These are phyloP conservation scores for Kalmusia sp. DNA, from an alignment of 2,329 filamentous ascomycete species.

Conservation along the genomic window DNA sequence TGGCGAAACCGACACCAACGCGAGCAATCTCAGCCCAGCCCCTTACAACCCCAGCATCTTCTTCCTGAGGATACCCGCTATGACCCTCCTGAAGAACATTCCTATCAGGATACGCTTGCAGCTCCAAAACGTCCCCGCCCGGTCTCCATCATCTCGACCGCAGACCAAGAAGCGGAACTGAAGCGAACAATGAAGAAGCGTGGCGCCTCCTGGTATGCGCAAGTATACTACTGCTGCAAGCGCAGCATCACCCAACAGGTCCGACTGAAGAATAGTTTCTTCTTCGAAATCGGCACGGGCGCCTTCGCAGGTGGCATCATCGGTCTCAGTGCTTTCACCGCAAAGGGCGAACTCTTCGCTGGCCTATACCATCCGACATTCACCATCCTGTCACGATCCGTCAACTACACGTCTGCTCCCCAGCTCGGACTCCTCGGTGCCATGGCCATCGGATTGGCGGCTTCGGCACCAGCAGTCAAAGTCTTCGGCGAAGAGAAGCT, in stretches of 20 bases:
- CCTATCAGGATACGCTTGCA: not conserved
- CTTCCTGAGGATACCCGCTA: conserved; percentile 4
- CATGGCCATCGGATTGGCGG: conserved; percentile 64
- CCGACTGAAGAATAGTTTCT: conserved; percentile 59
- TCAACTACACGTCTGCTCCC: conserved; percentile 59
- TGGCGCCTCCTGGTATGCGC: conserved; percentile 41
- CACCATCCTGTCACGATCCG: conserved; percentile 58
- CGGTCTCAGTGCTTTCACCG: conserved; percentile 59
- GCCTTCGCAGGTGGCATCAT: conserved; percentile 61
- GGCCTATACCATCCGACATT: conserved; percentile 62
- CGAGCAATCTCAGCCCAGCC: conserved; percentile 1
- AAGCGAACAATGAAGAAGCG: conserved; percentile 57
- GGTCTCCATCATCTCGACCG: conserved; percentile 41
- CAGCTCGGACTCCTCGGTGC: conserved; percentile 61
- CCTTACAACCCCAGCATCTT: conserved; percentile 17
- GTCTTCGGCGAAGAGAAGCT: conserved; percentile 65
- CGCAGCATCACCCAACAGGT: conserved; percentile 65
- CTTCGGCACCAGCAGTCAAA: conserved; percentile 62
- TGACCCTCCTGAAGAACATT: not conserved
- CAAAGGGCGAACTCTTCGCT: conserved; percentile 61
- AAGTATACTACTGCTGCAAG: conserved; percentile 61
- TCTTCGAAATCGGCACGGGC: conserved; percentile 62
- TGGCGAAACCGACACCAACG: conserved; percentile 48
- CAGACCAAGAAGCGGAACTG: conserved; percentile 52
- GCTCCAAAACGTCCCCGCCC: conserved; percentile 19